Evolutionary conservation across 768 basidiomycete species (phyloP).

Genomic region (Calvatia gigantea): DNA sequence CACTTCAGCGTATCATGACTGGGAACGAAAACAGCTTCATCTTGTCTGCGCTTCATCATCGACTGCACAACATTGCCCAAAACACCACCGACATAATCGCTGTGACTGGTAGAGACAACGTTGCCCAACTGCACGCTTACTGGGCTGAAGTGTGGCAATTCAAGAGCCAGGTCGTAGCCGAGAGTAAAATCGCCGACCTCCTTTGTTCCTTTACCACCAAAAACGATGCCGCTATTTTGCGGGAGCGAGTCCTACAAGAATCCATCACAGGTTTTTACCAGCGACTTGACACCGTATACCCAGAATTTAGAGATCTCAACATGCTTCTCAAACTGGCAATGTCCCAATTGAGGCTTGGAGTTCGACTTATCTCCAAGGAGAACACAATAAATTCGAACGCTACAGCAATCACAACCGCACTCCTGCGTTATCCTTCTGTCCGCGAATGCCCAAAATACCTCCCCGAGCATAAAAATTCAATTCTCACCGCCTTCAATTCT

Average conservation of each 20-base stretch:
- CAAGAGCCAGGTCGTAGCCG: conserved; percentile 48
- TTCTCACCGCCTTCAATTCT: conserved; percentile 33
- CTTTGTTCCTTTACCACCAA: conserved; percentile 13
- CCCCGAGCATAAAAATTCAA: conserved; percentile 19
- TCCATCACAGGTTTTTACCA: conserved; percentile 76
- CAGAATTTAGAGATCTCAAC: conserved; percentile 68
- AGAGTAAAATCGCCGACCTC: conserved; percentile 26
- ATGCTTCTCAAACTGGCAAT: conserved; percentile 65
- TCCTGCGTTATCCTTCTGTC: conserved; percentile 55
- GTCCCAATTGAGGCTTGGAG: conserved; percentile 65
- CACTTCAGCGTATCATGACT: conserved; percentile 50
- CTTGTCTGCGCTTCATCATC: conserved; percentile 42
- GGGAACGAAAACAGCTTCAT: conserved; percentile 51
- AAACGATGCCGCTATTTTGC: conserved; percentile 29
- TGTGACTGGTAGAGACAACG: conserved; percentile 34
- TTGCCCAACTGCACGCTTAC: conserved; percentile 54
- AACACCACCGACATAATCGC: conserved; percentile 23
- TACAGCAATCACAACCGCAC: conserved; percentile 23
- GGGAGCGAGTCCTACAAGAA: conserved; percentile 74
- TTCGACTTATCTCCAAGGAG: conserved; percentile 39
- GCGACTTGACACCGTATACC: conserved; percentile 65
- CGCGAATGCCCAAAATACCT: background rate
- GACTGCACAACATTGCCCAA: conserved; percentile 26
- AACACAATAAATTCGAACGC: conserved; percentile 17
- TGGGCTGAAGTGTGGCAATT: conserved; percentile 82